phyloP scores from a whole-genome alignment of 495 filamentous ascomycete species.

The Talaromyces proteolyticus region DNA sequence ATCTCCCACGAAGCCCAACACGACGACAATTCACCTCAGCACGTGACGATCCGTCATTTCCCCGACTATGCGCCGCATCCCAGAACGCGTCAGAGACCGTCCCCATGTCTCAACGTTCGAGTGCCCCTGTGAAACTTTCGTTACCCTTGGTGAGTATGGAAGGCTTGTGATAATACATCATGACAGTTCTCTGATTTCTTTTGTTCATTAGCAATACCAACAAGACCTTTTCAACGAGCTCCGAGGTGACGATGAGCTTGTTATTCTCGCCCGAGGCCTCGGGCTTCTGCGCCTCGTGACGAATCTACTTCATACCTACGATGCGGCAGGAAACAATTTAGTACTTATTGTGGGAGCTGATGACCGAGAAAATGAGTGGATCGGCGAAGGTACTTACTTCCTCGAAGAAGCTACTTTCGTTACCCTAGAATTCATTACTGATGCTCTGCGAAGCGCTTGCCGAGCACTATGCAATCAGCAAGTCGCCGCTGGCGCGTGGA shows the following conservation, averaged over 20 bases:
- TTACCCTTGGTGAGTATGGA: slow-evolving; percentile 79
- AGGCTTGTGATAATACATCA: no score
- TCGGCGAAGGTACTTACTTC: slow-evolving; percentile 61
- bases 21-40: slow-evolving; percentile 9
- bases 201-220: slow-evolving; percentile 59
- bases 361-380: slow-evolving; percentile 90
- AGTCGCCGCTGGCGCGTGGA: slow-evolving; percentile 69
- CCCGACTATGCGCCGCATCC: not conserved
- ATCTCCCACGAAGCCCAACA: no score
- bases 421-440: not conserved
- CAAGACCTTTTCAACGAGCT: slow-evolving; percentile 91
- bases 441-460: slow-evolving; percentile 58
- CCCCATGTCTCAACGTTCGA: slow-evolving; percentile 42
- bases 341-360: slow-evolving; percentile 87
- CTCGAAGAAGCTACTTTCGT: not conserved
- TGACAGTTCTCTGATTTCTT: not conserved
- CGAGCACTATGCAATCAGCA: slow-evolving; percentile 86
- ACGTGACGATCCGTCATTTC: not conserved
- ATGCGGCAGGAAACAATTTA: slow-evolving; percentile 90
- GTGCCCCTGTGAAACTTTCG: slow-evolving; percentile 81
- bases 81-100: not conserved
- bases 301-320: slow-evolving; percentile 92
- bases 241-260: slow-evolving; percentile 84
- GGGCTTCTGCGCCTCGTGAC: slow-evolving; percentile 86
- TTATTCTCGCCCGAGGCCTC: slow-evolving; percentile 84